Evolutionary conservation across 2,329 filamentous ascomycete species (phyloP).

Genomic region (Fusarium bactridioides): DNA sequence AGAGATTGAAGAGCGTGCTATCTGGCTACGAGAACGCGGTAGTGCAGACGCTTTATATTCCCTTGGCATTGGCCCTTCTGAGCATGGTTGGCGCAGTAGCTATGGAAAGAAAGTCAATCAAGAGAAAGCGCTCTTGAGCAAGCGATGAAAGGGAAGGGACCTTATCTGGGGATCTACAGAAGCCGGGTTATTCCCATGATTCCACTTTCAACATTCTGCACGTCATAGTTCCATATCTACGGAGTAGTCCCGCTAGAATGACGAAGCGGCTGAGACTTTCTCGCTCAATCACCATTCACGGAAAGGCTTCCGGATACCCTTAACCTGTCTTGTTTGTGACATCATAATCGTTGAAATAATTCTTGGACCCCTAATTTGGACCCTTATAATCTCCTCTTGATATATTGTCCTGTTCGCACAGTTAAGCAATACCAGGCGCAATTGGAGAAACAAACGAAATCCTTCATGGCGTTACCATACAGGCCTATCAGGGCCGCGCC

Average conservation of each 20-base stretch:
- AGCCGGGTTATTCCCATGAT: neutral
- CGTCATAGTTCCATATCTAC: neutral
- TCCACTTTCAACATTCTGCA: neutral
- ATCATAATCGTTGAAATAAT: neutral
- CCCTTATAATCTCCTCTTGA: neutral
- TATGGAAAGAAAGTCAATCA: slow-evolving; percentile 36
- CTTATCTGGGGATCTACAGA: rapidly evolving
- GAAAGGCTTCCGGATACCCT: rapidly evolving
- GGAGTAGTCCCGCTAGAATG: neutral
- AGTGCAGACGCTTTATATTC: slow-evolving; percentile 37
- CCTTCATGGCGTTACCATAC: neutral
- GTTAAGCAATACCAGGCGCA: too few species aligned
- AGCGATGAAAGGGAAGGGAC: too few species aligned
- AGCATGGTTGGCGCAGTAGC: slow-evolving; percentile 30
- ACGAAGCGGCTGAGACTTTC: neutral
- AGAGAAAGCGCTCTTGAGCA: slow-evolving; percentile 28
- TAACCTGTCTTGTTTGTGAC: neutral
- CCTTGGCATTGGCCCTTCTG: slow-evolving; percentile 23
- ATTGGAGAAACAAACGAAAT: neutral
- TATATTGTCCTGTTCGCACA: rapidly evolving
- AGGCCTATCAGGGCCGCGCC: neutral
- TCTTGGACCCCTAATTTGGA: neutral
- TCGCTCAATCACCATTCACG: rapidly evolving
- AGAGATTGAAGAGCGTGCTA: slow-evolving; percentile 15
- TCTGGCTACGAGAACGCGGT: slow-evolving; percentile 35